Conservation (phyloP, 495 filamentous ascomycete species). For the Viridothelium virens region DNA sequence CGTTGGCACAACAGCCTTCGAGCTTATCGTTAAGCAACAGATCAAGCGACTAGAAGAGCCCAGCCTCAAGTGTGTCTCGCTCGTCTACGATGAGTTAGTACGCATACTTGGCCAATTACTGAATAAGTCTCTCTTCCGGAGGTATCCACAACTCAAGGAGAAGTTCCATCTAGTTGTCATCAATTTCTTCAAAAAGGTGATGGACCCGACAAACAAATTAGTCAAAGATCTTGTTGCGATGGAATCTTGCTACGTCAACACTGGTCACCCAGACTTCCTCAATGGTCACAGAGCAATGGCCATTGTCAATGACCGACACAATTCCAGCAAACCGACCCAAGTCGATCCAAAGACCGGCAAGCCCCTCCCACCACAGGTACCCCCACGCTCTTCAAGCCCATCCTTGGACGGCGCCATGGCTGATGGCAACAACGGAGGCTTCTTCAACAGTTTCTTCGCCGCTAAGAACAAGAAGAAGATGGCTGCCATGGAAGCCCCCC, state of each 20-base stretch:
- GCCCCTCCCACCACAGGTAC: constrained; percentile 64
- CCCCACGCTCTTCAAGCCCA: constrained; percentile 62
- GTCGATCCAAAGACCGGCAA: constrained; percentile 99
- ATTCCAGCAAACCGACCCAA: constrained; percentile 74
- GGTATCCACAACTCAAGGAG: constrained; percentile 91
- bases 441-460: constrained; percentile 96
- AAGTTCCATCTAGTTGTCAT: constrained; percentile 96
- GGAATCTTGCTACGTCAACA: constrained; percentile 98
- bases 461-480: constrained; percentile 99
- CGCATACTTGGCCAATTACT: constrained; percentile 88
- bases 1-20: constrained; percentile 94
- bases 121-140: constrained; percentile 78
- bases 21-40: constrained; percentile 97
- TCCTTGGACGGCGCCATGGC: constrained; percentile 46
- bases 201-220: constrained; percentile 96
- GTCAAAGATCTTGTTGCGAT: constrained; percentile 87
- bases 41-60: constrained; percentile 96
- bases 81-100: constrained; percentile 97
- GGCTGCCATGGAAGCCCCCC: constrained; percentile 95
- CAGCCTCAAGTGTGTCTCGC: constrained; percentile 87
- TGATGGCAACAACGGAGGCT: constrained; percentile 45
- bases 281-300: constrained; percentile 93
- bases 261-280: constrained; percentile 94
- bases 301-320: constrained; percentile 86
- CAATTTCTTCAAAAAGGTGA: constrained; percentile 90